Evolutionary conservation across 1,284 basidiomycete species (phyloP).

Genomic region (Leccinum subfulvum): DNA sequence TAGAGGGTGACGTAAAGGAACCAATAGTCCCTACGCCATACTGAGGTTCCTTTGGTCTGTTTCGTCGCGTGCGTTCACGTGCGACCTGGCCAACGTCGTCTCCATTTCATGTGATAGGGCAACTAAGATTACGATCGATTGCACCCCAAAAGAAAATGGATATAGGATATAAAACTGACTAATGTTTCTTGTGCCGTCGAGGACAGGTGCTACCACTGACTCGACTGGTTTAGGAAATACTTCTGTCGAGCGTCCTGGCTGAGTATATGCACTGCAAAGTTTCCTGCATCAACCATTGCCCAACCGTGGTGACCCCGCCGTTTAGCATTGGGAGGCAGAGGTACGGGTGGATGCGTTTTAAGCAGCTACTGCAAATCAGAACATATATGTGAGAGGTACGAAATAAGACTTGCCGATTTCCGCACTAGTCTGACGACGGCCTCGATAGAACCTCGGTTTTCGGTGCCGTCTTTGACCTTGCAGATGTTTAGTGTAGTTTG

Average conservation of each 20-base stretch:
- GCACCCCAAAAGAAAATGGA: not conserved
- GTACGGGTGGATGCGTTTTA: constrained; percentile 50
- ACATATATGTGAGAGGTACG: not conserved
- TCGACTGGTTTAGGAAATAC: constrained; percentile 50
- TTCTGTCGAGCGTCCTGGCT: constrained; percentile 60
- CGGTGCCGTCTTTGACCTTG: constrained; percentile 80
- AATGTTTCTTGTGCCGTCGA: not conserved
- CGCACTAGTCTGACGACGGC: constrained; percentile 65
- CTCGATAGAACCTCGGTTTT: constrained; percentile 71
- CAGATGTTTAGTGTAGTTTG: not conserved
- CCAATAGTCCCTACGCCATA: too few species aligned
- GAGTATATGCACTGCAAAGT: constrained; percentile 73
- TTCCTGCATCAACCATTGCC: constrained; percentile 77
- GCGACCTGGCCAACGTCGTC: not conserved
- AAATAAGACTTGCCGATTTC: constrained; percentile 51
- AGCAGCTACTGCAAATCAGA: constrained; percentile 44
- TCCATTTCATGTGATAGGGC: not conserved
- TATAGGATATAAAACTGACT: not conserved
- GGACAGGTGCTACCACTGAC: constrained; percentile 28
- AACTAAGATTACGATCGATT: not conserved
- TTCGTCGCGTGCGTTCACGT: not conserved
- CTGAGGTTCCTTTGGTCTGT: too few species aligned
- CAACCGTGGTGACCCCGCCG: constrained; percentile 64
- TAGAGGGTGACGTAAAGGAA: too few species aligned
- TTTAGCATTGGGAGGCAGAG: constrained; percentile 60